Evolutionary conservation across 177 flowering plant genomes (phyloP).

Genomic region (Tripterygium wilfordii): DNA sequence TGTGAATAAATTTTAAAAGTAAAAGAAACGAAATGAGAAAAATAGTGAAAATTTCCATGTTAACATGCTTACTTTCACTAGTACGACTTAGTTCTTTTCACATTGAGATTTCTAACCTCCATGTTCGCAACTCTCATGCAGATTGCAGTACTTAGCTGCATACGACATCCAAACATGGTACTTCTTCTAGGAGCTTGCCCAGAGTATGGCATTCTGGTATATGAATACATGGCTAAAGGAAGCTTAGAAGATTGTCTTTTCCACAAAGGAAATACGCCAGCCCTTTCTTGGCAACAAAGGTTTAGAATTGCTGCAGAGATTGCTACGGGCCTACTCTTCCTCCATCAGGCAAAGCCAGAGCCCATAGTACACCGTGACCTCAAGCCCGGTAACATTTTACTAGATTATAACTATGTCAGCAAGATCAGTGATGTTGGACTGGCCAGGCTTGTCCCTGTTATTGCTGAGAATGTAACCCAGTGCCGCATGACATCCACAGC

Average conservation of each 20-base stretch:
- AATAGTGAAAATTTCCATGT: too few relatives aligned
- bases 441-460: slow-evolving; percentile 39
- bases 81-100: too few relatives aligned
- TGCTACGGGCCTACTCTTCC: slow-evolving; percentile 43
- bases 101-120: neutral
- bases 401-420: slow-evolving; percentile 36
- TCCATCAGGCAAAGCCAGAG: slow-evolving; percentile 51
- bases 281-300: slow-evolving; percentile 37
- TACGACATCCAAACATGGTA: slow-evolving; percentile 49
- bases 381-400: slow-evolving; percentile 44
- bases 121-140: slow-evolving; percentile 2
- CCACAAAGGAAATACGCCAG: slow-evolving; percentile 18
- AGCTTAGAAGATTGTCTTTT: slow-evolving; percentile 42
- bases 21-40: too few relatives aligned
- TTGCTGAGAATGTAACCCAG: slow-evolving; percentile 33
- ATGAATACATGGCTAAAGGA: slow-evolving; percentile 48
- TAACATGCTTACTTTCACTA: too few relatives aligned
- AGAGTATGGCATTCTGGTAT: slow-evolving; percentile 40
- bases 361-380: slow-evolving; percentile 52
- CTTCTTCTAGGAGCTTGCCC: slow-evolving; percentile 55
- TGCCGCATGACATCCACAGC: slow-evolving; percentile 36
- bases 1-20: too few relatives aligned
- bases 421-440: slow-evolving; percentile 46
- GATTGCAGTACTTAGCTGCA: slow-evolving; percentile 44
- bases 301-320: slow-evolving; percentile 49